Base-by-base conservation (phyloP, 805 yeast species). In the Torulaspora delbrueckii region DNA sequence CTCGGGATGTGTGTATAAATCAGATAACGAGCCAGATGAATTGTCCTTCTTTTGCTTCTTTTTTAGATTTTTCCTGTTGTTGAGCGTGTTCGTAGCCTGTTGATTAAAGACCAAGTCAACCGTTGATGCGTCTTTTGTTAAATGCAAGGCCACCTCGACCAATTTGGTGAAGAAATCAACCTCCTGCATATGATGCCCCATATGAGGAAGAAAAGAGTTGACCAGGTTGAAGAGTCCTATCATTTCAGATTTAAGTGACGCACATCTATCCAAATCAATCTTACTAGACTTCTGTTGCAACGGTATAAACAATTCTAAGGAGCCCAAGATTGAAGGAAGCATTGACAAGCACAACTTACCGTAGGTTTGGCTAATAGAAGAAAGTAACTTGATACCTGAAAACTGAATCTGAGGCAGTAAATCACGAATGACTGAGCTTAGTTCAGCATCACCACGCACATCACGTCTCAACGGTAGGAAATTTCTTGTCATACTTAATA, bases 1-100 rank as follows among this genome's bases (percentile, higher is more conserved):
- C 43, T 77, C 79, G 37, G 81, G 72, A 60, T 84, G 86, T 0
- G 89, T 79, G 38, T 83, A 69, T 25, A 84, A 59, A 65, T 85
- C 95, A 7, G 90, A 76, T 50, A 82, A 65, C 3, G 88, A 79
- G 23, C 67, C 67, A 6, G 72, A 70, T 31, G 65, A 63, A 37
- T 59, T 63, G 51, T 72, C 76, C 55, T 72, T 73, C 56, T 69
- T 75, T 42, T 72, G 65, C 53, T 69, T 68, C 46, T 68, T 70
- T 38, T 59, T 62, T 18, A 51, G 54, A 37, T 52, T 53, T 24
- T 44, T 52, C 26, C 43, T 47, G 28, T 44, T 43, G 10, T 39
- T 26, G 5, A 42, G 42, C 13, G 37, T 26, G 13, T 41, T 34
- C 12, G 30, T 24, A 10, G 43, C 23, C 13, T 43, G 55, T 39